These are phyloP conservation scores for Yamadazyma sp. DNA, from an alignment of 1,139 yeast genomes.

Conservation along the genomic window DNA sequence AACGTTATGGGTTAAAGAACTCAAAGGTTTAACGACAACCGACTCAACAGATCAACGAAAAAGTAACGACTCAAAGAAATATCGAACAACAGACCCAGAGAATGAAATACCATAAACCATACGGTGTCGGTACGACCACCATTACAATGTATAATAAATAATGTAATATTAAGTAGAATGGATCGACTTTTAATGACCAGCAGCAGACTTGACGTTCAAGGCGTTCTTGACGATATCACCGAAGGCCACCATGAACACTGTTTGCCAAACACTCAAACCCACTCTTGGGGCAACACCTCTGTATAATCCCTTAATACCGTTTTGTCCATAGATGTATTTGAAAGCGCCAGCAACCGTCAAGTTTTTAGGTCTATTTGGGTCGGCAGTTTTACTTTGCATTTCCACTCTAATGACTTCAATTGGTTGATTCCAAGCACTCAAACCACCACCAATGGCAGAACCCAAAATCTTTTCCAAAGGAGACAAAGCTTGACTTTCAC, in stretches of 20 bases:
- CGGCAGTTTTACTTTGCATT: constrained; percentile 91
- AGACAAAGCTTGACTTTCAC: constrained; percentile 59
- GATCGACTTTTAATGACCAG: constrained; percentile 31
- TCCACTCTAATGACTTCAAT: constrained; percentile 96
- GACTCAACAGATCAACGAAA: no score
- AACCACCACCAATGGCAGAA: constrained; percentile 94
- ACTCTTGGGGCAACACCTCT: constrained; percentile 97
- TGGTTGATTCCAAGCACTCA: constrained; percentile 98
- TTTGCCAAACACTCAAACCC: constrained; percentile 97
- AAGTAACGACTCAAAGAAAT: no score
- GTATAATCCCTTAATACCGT: constrained; percentile 88
- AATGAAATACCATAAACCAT: no score
- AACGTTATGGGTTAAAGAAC: constrained; percentile 39
- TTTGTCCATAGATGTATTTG: constrained; percentile 75
- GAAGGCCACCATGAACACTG: constrained; percentile 98
- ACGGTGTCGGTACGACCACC: no score
- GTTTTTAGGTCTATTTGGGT: constrained; percentile 94
- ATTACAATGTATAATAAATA: not conserved
- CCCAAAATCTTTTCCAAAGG: constrained; percentile 82
- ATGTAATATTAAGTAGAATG: constrained; percentile 1
- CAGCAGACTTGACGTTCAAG: constrained; percentile 42
- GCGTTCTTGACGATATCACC: constrained; percentile 73
- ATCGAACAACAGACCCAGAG: no score
- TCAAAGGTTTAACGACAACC: not conserved
- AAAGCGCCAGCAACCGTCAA: constrained; percentile 78